phyloP scores from a whole-genome alignment of 345 rosid genomes.

The Geranium brycei region DNA sequence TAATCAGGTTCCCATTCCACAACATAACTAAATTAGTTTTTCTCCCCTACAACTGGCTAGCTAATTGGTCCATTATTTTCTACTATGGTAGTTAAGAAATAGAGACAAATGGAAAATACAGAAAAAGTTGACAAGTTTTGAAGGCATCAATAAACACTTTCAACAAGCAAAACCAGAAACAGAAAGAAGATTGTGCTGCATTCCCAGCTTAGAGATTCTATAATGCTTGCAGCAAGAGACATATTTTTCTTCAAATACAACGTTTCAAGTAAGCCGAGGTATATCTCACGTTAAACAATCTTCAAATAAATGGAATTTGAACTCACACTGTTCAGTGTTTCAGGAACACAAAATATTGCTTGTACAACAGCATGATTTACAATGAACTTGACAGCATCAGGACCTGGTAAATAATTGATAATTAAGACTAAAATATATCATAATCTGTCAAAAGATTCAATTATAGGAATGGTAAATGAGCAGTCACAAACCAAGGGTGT shows the following conservation, averaged over 20 bases:
- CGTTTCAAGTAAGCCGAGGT: neutral
- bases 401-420: slow-evolving; percentile 41
- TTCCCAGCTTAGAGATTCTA: neutral
- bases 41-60: neutral
- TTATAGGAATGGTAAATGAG: slow-evolving; percentile 3
- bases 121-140: neutral
- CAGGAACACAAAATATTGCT: slow-evolving; percentile 83
- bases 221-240: neutral
- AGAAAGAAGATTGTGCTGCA: neutral
- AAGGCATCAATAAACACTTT: neutral
- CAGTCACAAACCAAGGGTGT: slow-evolving; percentile 66
- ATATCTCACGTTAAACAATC: neutral
- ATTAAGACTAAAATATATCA: slow-evolving; percentile 5
- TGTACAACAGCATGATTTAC: slow-evolving; percentile 73
- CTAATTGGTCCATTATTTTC: neutral
- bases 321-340: slow-evolving; percentile 65
- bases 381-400: slow-evolving; percentile 83
- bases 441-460: slow-evolving; percentile 5
- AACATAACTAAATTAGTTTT: neutral
- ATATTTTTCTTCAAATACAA: neutral
- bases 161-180: neutral
- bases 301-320: slow-evolving; percentile 2
- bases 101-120: too few species aligned
- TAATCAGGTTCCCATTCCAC: neutral
- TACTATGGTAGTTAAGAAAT: neutral